Evolutionary conservation across 441 rosid species (phyloP).

Genomic region (Erodium moschatum): DNA sequence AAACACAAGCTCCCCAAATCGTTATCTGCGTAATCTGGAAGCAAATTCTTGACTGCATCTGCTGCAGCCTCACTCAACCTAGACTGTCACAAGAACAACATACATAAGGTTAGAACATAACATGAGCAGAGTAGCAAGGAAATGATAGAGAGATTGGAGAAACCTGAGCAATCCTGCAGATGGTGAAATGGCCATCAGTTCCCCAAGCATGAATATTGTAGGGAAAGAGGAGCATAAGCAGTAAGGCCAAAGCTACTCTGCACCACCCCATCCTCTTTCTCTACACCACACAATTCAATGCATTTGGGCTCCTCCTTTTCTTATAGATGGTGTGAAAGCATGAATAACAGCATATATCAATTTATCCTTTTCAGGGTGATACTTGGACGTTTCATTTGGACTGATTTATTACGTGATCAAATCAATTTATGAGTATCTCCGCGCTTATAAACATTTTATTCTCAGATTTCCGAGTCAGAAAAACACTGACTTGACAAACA

Average conservation of each 20-base stretch:
- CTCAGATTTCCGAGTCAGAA: too few species aligned
- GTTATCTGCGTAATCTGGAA: conserved; percentile 37
- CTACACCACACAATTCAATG: neutral
- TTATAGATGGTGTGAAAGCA: neutral
- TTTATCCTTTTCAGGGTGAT: neutral
- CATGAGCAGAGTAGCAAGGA: too few species aligned
- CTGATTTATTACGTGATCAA: too few species aligned
- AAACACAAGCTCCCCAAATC: conserved; percentile 40
- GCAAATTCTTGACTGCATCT: conserved; percentile 35
- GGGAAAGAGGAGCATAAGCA: conserved; percentile 25
- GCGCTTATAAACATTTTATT: too few species aligned
- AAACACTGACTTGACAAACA: too few species aligned
- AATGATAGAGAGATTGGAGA: neutral
- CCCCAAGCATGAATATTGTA: conserved; percentile 45
- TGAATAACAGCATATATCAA: neutral
- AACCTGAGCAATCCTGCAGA: conserved; percentile 76
- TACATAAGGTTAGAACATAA: too few species aligned
- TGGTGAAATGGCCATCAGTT: conserved; percentile 50
- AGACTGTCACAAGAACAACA: conserved; percentile 25
- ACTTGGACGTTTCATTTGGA: too few species aligned
- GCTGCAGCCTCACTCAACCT: conserved; percentile 40
- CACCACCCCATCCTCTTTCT: conserved; percentile 21
- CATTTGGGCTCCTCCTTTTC: neutral
- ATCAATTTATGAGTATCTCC: too few species aligned
- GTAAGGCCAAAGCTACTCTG: conserved; percentile 23